Base-by-base conservation (phyloP, 2,329 filamentous ascomycete genomes). In the Hypomyces rosellus region DNA sequence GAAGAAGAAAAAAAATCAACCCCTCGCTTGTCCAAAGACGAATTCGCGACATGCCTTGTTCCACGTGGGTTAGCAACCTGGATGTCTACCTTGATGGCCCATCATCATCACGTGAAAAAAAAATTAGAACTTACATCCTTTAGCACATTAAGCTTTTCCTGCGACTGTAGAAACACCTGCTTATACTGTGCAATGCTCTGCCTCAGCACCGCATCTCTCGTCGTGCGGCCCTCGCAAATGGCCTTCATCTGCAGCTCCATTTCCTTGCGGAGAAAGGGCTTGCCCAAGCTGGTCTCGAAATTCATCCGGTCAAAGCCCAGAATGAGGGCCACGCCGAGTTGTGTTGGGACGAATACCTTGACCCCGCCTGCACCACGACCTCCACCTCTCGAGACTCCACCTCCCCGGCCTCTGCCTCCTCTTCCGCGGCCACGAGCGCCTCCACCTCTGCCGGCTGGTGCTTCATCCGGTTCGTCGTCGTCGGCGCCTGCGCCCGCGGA, bases 241-340 rank as follows among this genome's bases (percentile, higher is more conserved):
- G 88, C 89, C 65, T 91, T 93, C 92, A 99, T 96, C 66, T 90
- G 89, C 54, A 89, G 72, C 69, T 99, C 93, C 89, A 96, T 96
- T 75, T 99, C 90, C 69, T 97, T 97, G 50, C 93, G 85, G 53
- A 99, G 74, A 65, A 97, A 97, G 1, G 93, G 93, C 69, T 97
- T 97, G 65, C 90, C 89, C 46, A 99, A 78, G 62, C 90, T 96
- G 40, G 87, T 90, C 61, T 96, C 91, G 55, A 95, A 86, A 50
- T 90, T 89, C 78, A 99, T 92, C 57, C 87, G 85, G 67, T 99
- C 91, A 63, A 97, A 99, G 1, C 93, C 93, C 66, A 95, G 82
- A 54, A 97, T 91, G 48, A 99, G 76, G 15, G 93, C 92, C 20
- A 97, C 84, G 3, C 93, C 93, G 36, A 99, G 78, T 48, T 88